Conservation (phyloP, 768 basidiomycete genomes). For the Panus rudis region DNA sequence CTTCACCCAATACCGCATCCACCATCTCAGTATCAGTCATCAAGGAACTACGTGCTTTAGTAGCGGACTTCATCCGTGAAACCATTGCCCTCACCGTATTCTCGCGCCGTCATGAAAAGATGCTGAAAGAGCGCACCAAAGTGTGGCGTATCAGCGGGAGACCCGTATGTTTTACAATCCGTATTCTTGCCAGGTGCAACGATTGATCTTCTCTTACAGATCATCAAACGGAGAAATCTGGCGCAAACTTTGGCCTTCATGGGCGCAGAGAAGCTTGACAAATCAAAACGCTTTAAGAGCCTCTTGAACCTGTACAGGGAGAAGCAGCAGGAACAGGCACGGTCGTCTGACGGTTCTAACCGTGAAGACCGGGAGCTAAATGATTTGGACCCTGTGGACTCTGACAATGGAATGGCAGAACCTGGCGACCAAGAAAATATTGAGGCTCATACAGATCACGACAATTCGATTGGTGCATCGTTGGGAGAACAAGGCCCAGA, state of each 20-base stretch:
- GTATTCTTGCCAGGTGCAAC: neutral
- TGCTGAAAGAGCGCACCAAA: conserved; percentile 50
- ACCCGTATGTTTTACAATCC: conserved; percentile 29
- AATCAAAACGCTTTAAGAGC: conserved; percentile 34
- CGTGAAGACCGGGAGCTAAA: no score
- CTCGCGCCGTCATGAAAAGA: conserved; percentile 50
- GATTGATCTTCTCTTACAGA: neutral
- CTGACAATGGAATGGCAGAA: no score
- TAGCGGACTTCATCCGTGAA: conserved; percentile 46
- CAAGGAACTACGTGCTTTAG: conserved; percentile 34
- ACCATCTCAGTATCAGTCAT: conserved; percentile 45
- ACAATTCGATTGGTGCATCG: conserved; percentile 3
- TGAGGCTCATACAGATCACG: conserved; percentile 4
- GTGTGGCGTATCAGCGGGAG: conserved; percentile 46
- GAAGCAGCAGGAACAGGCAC: conserved; percentile 8
- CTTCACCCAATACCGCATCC: conserved; percentile 18
- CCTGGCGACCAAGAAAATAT: conserved; percentile 5
- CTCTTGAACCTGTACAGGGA: conserved; percentile 19
- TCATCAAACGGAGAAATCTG: conserved; percentile 34
- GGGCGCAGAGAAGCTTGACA: conserved; percentile 31
- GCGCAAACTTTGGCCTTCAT: conserved; percentile 43
- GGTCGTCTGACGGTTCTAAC: no score
- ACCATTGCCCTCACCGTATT: conserved; percentile 45
- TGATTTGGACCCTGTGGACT: no score
- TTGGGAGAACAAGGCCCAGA: conserved; percentile 14